A percentile compares a stretch with the other conserved stretches of the same genome.
Evolutionary conservation across 2,329 filamentous ascomycete genomes (phyloP).

Genomic region (Coniochaeta ligniaria): DNA sequence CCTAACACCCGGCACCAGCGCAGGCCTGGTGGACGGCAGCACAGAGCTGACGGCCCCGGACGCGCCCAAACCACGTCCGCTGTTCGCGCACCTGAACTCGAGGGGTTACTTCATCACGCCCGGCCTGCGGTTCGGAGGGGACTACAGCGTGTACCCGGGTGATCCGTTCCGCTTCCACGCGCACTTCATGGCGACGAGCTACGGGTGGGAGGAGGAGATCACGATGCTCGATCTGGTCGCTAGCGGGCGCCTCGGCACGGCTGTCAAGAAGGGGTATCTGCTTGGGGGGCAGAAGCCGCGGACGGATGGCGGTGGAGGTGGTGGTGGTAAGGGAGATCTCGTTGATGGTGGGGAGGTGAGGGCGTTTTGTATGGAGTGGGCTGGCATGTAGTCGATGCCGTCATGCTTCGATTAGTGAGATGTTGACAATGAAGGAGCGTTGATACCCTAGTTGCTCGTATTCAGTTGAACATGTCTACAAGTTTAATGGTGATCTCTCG

Average conservation of each 20-base stretch:
- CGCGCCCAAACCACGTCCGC: conserved; percentile 53
- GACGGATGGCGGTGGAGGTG: conserved; percentile 15
- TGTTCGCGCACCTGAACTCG: conserved; percentile 75
- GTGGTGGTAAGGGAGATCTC: conserved; percentile 10
- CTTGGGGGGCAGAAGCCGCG: conserved; percentile 60
- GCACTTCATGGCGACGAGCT: conserved; percentile 81
- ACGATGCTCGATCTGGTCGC: conserved; percentile 78
- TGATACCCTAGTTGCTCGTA: neutral
- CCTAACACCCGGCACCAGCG: conserved; percentile 33
- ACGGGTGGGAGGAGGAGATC: conserved; percentile 83
- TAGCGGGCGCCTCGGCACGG: conserved; percentile 81
- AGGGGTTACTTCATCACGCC: conserved; percentile 83
- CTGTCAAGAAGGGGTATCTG: conserved; percentile 92
- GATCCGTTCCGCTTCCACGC: conserved; percentile 93
- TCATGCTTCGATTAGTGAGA: neutral
- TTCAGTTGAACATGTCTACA: neutral
- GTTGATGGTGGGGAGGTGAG: conserved; percentile 41
- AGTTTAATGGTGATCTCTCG: neutral
- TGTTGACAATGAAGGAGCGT: neutral
- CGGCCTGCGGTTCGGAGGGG: conserved; percentile 86
- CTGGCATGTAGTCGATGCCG: conserved; percentile 61
- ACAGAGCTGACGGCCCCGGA: conserved; percentile 9
- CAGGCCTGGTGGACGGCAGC: conserved; percentile 14
- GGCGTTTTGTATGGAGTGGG: conserved; percentile 88
- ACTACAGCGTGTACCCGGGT: conserved; percentile 91